These are phyloP conservation scores for Leccinum subgranulosum DNA, from an alignment of 768 basidiomycete species.

Conservation along the genomic window DNA sequence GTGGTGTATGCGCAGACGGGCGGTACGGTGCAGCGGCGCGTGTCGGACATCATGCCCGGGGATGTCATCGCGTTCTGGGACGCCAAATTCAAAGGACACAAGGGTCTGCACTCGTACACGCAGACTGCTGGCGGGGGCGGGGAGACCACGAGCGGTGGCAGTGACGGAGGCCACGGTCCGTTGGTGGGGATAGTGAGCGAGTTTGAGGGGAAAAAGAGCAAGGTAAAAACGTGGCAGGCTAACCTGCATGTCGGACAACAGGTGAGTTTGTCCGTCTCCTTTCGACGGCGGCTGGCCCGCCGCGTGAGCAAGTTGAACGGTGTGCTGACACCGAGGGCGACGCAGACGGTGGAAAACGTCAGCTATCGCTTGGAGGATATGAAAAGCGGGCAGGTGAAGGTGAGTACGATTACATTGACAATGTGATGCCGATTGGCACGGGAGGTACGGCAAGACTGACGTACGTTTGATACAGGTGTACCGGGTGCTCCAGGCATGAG, in stretches of 20 bases:
- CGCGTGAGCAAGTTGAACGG: constrained; percentile 25
- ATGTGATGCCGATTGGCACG: neutral
- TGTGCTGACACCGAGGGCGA: constrained; percentile 35
- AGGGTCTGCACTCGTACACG: constrained; percentile 72
- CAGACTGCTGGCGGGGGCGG: constrained; percentile 32
- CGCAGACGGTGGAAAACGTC: constrained; percentile 65
- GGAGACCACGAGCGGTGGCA: constrained; percentile 37
- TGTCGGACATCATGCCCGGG: constrained; percentile 82
- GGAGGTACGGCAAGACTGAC: constrained; percentile 8
- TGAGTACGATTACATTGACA: constrained; percentile 22
- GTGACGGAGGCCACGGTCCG: constrained; percentile 37
- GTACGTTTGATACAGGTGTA: constrained; percentile 31
- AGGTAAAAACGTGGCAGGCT: constrained; percentile 82
- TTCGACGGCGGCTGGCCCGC: constrained; percentile 24
- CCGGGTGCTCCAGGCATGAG: constrained; percentile 39
- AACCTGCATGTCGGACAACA: constrained; percentile 83
- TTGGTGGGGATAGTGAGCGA: constrained; percentile 76
- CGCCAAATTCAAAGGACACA: constrained; percentile 76
- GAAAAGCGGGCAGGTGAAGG: constrained; percentile 82
- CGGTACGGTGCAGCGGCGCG: constrained; percentile 61
- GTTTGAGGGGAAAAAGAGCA: constrained; percentile 83
- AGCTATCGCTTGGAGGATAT: constrained; percentile 88
- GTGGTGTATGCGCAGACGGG: constrained; percentile 73
- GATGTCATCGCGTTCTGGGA: constrained; percentile 76
- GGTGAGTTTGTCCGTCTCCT: constrained; percentile 42